Evolutionary conservation across 768 basidiomycete genomes (phyloP), one percentile per base, ranked within the genome.

Genomic region (Amanita inopinata): DNA sequence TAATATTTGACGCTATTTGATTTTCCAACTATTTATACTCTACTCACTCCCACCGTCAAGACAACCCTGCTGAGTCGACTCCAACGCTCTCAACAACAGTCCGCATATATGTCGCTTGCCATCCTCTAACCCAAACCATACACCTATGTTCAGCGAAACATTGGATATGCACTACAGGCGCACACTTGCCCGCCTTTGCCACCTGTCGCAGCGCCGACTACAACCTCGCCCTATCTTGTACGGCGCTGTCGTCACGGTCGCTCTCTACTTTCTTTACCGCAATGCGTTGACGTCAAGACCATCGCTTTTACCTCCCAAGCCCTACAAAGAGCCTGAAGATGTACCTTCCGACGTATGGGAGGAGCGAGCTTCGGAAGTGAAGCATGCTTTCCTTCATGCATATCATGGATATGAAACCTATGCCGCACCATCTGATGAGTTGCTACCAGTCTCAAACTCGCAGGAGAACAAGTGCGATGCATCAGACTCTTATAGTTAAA

Each of bases 371-470:
- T 57, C 61, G 4, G 62, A 69, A 40, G 82, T 86, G 20, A 79
- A 71, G 54, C 43, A 61, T 7, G 79, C 82, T 0, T 85, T 83
- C 56, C 38, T 67, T 39, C 79, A 83, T 56, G 82, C 82, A 0
- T 87, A 86, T 51, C 61, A 63, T 19, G 78, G 74, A 6, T 86
- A 86, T 52, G 71, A 79, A 51, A 54, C 54, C 12, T 68, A 75
- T 49, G 82, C 83, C 1, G 67, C 68, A 0, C 76, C 79, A 5
- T 65, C 69, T 33, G 84, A 87, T 38, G 82, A 87, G 52, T 57
- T 86, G 5, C 53, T 50, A 11, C 81, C 84, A 0, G 5, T 80
- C 14, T 63, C 73, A 3, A 72, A 71, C 36, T 50, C 49, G 2
- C 56, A 57, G 17, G 56, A 66, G 14, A 61, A 81, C 58, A 71